phyloP scores from a whole-genome alignment of 1,284 basidiomycete genomes.

The Tilletia indica region DNA sequence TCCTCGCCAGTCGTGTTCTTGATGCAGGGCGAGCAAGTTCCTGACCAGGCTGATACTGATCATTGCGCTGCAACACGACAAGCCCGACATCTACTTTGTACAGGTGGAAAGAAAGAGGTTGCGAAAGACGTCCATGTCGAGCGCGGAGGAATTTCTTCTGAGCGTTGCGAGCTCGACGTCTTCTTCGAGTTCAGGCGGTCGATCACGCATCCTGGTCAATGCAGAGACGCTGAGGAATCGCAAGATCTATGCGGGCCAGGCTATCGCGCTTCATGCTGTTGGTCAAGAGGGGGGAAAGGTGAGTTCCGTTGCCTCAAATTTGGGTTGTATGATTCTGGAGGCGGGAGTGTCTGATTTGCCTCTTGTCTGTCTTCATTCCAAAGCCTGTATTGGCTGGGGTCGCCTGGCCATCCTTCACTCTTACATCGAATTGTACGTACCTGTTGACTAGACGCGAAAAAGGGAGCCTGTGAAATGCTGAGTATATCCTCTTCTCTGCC shows the following conservation, averaged over 20 bases:
- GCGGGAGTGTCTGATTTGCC: not conserved
- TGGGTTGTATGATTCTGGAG: not conserved
- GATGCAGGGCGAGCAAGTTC: no score
- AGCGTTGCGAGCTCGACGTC: not conserved
- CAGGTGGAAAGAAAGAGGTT: no score
- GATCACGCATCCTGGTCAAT: slow-evolving; percentile 66
- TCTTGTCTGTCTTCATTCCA: not conserved
- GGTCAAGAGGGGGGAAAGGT: no score
- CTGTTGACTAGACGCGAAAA: not conserved
- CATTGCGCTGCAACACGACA: no score
- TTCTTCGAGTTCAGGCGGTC: not conserved
- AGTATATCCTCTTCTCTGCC: not conserved
- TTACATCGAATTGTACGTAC: slow-evolving; percentile 28
- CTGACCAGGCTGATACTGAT: no score
- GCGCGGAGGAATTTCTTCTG: no score
- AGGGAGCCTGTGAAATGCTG: no score
- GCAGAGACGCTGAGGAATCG: slow-evolving; percentile 66
- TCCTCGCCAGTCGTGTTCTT: no score
- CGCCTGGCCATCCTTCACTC: slow-evolving; percentile 49
- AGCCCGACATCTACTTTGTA: no score
- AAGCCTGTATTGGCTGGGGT: slow-evolving; percentile 36
- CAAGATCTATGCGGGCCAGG: slow-evolving; percentile 70
- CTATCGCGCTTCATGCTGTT: slow-evolving; percentile 61
- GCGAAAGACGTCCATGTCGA: no score
- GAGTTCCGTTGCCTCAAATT: not conserved